Evolutionary conservation across 2,329 filamentous ascomycete genomes (phyloP), one percentile per base, ranked within the genome.

Genomic region (Trichoderma sp.): DNA sequence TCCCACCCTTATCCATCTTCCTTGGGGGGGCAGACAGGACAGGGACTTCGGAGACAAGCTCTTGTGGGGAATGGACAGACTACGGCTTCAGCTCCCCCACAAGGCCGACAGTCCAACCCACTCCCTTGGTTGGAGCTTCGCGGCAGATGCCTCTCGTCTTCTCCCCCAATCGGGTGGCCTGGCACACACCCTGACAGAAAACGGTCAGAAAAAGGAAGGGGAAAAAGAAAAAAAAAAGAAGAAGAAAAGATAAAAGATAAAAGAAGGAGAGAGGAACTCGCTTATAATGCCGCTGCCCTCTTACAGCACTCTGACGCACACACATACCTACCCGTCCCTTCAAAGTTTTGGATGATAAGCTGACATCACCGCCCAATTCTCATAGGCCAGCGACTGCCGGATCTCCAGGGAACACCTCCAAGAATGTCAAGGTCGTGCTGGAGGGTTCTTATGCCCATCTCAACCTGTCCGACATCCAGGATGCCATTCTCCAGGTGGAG

Each of bases 401-500:
- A 29, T 67, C 68, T 34, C 61, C 61, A 34, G 52, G 61, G 35
- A 57, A 27, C 35, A 56, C 34, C 52, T 58, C 48, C 17, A 64
- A 37, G 22, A 64, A 64, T 22, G 57, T 69, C 64, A 67, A 58
- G 64, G 64, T 69, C 17, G 64, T 67, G 19, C 50, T 69, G 27
- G 48, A 69, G 27, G 68, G 64, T 52, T 58, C 77, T 17, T 80
- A 80, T 58, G 74, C 78, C 25, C 78, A 80, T 65, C 76, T 80
- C n/a, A 78, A 77, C 53, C 73, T 78, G 27, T 74, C 75, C 39
- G 70, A 74, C 5, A 71, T 80, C 12, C 74, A 78, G 53, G 76
- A 79, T 67, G 78, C 75, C 25, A 74, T 80, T 37, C 64, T 78
- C 29, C 74, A 74, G 52, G 71, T 80, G 10, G 78, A 79, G 57